Conservation (phyloP, 345 rosid species). For the Nephelium lappaceum region DNA sequence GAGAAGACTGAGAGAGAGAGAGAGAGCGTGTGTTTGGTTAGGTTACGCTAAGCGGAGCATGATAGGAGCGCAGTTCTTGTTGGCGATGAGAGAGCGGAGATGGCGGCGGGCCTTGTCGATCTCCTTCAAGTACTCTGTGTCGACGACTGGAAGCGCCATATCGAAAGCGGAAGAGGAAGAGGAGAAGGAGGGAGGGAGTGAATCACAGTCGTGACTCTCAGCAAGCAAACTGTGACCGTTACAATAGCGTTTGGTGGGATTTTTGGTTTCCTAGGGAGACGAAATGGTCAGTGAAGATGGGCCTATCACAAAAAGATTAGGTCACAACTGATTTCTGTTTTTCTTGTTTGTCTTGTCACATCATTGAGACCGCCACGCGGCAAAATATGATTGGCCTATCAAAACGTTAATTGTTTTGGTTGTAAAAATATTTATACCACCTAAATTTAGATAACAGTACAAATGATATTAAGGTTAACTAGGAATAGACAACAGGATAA, state of each 20-base stretch:
- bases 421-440: too few relatives aligned
- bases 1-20: background rate
- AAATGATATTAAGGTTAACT: too few relatives aligned
- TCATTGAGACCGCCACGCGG: too few relatives aligned
- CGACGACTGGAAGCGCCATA: constrained; percentile 80
- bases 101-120: constrained; percentile 91
- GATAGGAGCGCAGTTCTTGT: constrained; percentile 90
- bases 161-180: too few relatives aligned
- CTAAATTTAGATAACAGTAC: too few relatives aligned
- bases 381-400: too few relatives aligned
- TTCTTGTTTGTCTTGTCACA: too few relatives aligned
- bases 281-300: constrained; percentile 8
- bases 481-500: too few relatives aligned
- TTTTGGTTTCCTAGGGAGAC: background rate
- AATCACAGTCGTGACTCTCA: too few relatives aligned
- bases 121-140: constrained; percentile 80
- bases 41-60: constrained; percentile 92
- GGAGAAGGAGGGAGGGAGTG: too few relatives aligned
- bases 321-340: background rate
- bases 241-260: too few relatives aligned
- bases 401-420: too few relatives aligned
- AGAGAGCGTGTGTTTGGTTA: constrained; percentile 8
- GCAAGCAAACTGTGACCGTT: background rate
- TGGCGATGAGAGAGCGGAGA: constrained; percentile 84
- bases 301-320: background rate